Conservation (phyloP, 768 basidiomycete species). For the Amanita brunnescens region DNA sequence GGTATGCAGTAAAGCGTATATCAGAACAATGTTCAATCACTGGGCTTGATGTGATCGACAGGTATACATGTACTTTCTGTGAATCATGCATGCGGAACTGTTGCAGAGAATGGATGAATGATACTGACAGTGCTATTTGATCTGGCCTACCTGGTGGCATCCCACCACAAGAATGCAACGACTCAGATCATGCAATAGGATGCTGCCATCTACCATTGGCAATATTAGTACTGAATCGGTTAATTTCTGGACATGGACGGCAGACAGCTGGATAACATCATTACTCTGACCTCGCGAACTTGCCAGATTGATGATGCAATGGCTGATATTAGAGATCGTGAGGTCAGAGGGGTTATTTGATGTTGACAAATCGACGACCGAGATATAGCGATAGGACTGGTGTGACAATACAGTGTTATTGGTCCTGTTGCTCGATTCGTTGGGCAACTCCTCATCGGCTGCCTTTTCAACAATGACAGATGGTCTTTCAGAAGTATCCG, state of each 20-base stretch:
- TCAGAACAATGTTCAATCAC: constrained; percentile 67
- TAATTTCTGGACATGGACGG: constrained; percentile 58
- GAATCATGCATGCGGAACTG: constrained; percentile 90
- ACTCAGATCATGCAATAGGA: constrained; percentile 56
- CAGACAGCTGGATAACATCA: constrained; percentile 29
- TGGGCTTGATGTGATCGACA: constrained; percentile 62
- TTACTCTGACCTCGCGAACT: constrained; percentile 12
- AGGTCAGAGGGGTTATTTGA: constrained; percentile 38
- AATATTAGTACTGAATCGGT: constrained; percentile 55
- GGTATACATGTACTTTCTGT: constrained; percentile 49
- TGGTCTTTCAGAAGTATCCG: constrained; percentile 9
- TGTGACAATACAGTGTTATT: constrained; percentile 31
- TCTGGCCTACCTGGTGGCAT: constrained; percentile 65
- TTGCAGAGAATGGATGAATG: not conserved
- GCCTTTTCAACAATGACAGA: not conserved
- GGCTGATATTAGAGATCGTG: constrained; percentile 54
- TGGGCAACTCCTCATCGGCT: not conserved
- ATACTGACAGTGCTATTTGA: not conserved
- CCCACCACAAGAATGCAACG: constrained; percentile 60
- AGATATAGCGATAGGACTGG: constrained; percentile 38
- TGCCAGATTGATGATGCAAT: constrained; percentile 63
- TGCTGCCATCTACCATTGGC: constrained; percentile 60
- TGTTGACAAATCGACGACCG: constrained; percentile 27
- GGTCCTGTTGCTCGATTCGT: constrained; percentile 4
- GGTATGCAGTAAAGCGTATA: constrained; percentile 62